These are phyloP conservation scores for Leccinum griseonigrum DNA, from an alignment of 1,284 basidiomycete genomes.

Conservation along the genomic window DNA sequence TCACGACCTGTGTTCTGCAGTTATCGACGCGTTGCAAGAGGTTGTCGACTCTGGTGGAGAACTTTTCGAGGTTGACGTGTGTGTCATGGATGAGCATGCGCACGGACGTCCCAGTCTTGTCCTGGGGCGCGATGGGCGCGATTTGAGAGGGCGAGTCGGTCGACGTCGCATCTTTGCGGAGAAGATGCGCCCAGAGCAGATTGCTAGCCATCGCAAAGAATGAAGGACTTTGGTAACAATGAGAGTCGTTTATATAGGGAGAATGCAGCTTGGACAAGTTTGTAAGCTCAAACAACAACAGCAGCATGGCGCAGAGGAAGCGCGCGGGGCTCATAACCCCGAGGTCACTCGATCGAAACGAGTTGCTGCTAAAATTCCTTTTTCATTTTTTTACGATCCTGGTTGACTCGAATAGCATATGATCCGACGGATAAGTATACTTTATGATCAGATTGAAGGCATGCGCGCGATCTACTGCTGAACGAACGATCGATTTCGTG, in stretches of 20 bases:
- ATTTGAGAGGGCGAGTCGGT: constrained; percentile 16
- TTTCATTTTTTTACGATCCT: not conserved
- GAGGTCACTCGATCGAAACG: constrained; percentile 41
- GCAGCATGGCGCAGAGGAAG: constrained; percentile 41
- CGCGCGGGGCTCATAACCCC: constrained; percentile 42
- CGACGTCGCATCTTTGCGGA: constrained; percentile 39
- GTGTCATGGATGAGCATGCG: constrained; percentile 68
- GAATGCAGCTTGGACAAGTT: too few species aligned
- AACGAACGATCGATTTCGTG: too few species aligned
- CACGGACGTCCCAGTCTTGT: constrained; percentile 63
- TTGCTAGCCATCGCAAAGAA: constrained; percentile 15
- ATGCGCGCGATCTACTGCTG: too few species aligned
- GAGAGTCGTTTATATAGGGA: not conserved
- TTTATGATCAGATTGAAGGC: too few species aligned
- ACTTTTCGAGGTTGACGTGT: constrained; percentile 60
- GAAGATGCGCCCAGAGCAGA: constrained; percentile 51
- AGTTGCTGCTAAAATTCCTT: constrained; percentile 34
- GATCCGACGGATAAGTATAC: too few species aligned
- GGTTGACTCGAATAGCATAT: too few species aligned
- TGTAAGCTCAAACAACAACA: fast-evolving
- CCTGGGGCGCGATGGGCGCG: constrained; percentile 48
- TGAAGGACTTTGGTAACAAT: not conserved
- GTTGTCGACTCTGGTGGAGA: constrained; percentile 47
- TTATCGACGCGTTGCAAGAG: constrained; percentile 42
- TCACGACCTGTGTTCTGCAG: constrained; percentile 41